Evolutionary conservation across 192 early-diverging fungal species (phyloP), one percentile per base, ranked within the genome.

Genomic region (Funneliformis geosporum): DNA sequence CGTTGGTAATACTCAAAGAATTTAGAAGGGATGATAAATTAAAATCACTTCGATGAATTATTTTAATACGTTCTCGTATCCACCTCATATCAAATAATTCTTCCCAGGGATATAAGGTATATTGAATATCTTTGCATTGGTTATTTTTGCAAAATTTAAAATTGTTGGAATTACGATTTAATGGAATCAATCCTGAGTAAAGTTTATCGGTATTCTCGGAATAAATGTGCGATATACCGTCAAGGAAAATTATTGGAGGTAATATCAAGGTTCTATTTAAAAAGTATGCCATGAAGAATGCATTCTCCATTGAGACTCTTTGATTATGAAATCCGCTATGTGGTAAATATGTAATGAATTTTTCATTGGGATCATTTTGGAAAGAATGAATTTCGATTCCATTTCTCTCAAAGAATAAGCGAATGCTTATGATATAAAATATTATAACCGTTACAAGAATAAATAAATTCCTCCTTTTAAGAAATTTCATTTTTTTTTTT

Each of bases 311-410:
- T 42, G 79, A 78, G 33, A 85, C 83, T 5, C 82, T 76, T 50
- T 85, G 84, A 77, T 85, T 85, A 60, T 83, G 80, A 39, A 85
- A 85, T 55, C 82, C 82, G 46, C 82, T 83, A 55, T 85, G 84
- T 33, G 84, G 84, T 7, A 85, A 27, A 33, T 85, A 85, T 2
- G 82, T 67, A 2, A 85, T 68, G 39, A 71, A 86, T 60, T 83
- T 83, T 55, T 86, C 83, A 55, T 55, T 16, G 33, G 33, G 33
- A 33, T 33, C 33, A 33, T 2, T 2, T 33, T 33, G 33, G 33
- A 33, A 33, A 33, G 0, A 0, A 2, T 33, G 33, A 33, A 33
- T 33, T 33, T 33, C 33, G 33, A 33, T 33, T 33, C 33, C 33
- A 33, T 33, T 33, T 2, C 33, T 33, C 2, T 33, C 33, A 33